phyloP scores from a whole-genome alignment of 1,139 yeast species.

The Geotrichum australiense region DNA sequence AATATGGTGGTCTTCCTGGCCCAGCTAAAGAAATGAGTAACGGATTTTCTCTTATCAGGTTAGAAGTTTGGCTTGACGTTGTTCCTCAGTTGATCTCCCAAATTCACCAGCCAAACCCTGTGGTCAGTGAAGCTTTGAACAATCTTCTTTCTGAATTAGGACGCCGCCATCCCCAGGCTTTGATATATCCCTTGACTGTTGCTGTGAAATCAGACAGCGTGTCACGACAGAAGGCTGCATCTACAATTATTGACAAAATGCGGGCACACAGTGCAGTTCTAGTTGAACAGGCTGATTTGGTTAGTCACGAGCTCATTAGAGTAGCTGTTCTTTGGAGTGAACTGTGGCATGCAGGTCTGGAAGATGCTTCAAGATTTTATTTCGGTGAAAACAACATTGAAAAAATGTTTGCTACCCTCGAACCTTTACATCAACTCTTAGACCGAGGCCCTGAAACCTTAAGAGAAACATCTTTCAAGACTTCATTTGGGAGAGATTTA shows the following conservation, averaged over 20 bases:
- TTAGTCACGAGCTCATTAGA: conserved; percentile 86
- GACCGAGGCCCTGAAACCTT: conserved; percentile 76
- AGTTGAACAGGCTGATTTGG: conserved; percentile 89
- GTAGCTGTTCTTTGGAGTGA: conserved; percentile 98
- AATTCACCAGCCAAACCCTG: conserved; percentile 88
- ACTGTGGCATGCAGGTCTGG: conserved; percentile 96
- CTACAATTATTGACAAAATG: conserved; percentile 87
- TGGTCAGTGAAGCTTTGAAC: conserved; percentile 72
- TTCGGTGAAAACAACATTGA: conserved; percentile 94
- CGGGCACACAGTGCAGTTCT: conserved; percentile 74
- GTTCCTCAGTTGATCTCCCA: conserved; percentile 94
- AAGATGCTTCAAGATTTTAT: conserved; percentile 89
- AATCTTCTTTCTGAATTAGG: conserved; percentile 83
- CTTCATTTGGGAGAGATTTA: conserved; percentile 88
- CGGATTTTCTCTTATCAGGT: conserved; percentile 82
- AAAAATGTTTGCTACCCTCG: conserved; percentile 86
- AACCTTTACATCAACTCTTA: conserved; percentile 61
- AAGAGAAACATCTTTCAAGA: conserved; percentile 87
- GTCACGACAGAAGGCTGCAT: conserved; percentile 85
- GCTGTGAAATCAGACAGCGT: conserved; percentile 92
- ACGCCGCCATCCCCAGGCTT: conserved; percentile 93
- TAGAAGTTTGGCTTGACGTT: conserved; percentile 93
- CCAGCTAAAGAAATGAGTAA: conserved; percentile 88
- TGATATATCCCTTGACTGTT: conserved; percentile 91
- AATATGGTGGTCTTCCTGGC: conserved; percentile 87